Evolutionary conservation across 1,284 basidiomycete species (phyloP), one percentile per base, ranked within the genome.

Genomic region (Ceratobasidium sp.): DNA sequence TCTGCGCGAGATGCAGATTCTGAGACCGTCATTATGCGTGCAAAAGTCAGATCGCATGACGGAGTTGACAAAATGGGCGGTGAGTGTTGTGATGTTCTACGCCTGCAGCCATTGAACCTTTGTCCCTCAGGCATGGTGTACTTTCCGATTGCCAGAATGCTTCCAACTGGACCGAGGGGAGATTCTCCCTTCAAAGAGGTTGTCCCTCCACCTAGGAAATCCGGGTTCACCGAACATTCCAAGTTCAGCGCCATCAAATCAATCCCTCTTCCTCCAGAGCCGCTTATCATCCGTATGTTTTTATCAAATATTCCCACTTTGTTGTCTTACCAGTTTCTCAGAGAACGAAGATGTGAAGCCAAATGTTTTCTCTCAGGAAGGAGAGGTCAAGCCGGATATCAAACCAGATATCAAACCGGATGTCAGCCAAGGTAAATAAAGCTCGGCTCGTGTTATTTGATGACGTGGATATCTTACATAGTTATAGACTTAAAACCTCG

Each of bases 11-110:
- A 69, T 47, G 23, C 21, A 1, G 50, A 57, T 18, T 18, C 38
- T 11, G 66, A 69, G 26, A 41, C 66, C 3, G 58, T 26, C 1
- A 43, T 69, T 18, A 30, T 69, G 50, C 50, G 66, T 21, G 66
- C 66, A 5, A 52, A 41, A 21, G 66, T 58, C 21, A 69, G 54
- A 30, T 69, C 66, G 21, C 66, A 69, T 23, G 66, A 69, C 47
- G 52, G 23, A 13, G 21, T 69, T 18, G 66, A 69, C 18, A 69
- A 69, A 26, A 69, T 69, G 54, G 54, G 66, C 14, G 66, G 66
- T 69, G 35, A 35, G 66, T 30, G 21, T 32, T 38, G 4, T 44
- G 58, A 8, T 14, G 28, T 32, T 57, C 7, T 7, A 47, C 6
- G 1, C 38, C 16, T 32, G 21, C 9, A 14, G 18, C 13, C 11